Conservation (phyloP, 768 basidiomycete genomes). For the Dendrothele bispora region DNA sequence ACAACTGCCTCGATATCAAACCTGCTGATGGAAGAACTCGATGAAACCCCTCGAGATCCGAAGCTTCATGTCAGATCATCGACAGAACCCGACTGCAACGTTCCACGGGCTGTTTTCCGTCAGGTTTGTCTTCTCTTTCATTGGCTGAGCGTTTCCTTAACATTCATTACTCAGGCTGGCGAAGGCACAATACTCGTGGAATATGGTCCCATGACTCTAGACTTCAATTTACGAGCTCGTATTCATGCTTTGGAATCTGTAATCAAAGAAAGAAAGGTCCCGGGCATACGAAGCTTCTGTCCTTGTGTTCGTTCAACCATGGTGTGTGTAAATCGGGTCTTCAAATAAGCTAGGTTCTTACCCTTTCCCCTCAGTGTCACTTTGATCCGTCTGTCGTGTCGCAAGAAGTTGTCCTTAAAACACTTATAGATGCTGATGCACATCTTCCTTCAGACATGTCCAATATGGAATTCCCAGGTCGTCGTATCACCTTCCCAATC, state of each 20-base stretch:
- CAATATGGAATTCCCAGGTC: slow-evolving; percentile 46
- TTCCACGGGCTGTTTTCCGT: slow-evolving; percentile 46
- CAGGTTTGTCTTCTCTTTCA: slow-evolving; percentile 41
- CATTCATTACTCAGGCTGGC: slow-evolving; percentile 45
- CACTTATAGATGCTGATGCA: slow-evolving; percentile 37
- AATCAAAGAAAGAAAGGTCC: slow-evolving; percentile 28
- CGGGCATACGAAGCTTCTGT: slow-evolving; percentile 41
- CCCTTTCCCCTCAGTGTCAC: slow-evolving; percentile 36
- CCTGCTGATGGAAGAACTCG: not conserved
- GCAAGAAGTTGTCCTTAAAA: slow-evolving; percentile 42
- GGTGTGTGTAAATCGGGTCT: slow-evolving; percentile 31
- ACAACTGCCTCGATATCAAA: not conserved
- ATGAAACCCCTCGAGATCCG: slow-evolving; percentile 27
- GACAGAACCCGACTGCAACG: slow-evolving; percentile 12
- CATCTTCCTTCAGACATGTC: slow-evolving; percentile 39
- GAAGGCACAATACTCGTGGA: slow-evolving; percentile 65
- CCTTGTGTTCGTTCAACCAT: slow-evolving; percentile 60
- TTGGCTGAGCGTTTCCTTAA: not conserved
- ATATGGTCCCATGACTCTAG: slow-evolving; percentile 55
- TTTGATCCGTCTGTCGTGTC: slow-evolving; percentile 44
- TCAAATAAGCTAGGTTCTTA: not conserved
- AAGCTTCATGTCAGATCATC: slow-evolving; percentile 32
- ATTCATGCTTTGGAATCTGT: slow-evolving; percentile 55
- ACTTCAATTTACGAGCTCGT: slow-evolving; percentile 52
- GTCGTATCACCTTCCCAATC: slow-evolving; percentile 57